A percentile compares a stretch with the other conserved stretches of the same genome.
phyloP scores from a whole-genome alignment of 177 flowering plant species.

The Vitis hybrid region DNA sequence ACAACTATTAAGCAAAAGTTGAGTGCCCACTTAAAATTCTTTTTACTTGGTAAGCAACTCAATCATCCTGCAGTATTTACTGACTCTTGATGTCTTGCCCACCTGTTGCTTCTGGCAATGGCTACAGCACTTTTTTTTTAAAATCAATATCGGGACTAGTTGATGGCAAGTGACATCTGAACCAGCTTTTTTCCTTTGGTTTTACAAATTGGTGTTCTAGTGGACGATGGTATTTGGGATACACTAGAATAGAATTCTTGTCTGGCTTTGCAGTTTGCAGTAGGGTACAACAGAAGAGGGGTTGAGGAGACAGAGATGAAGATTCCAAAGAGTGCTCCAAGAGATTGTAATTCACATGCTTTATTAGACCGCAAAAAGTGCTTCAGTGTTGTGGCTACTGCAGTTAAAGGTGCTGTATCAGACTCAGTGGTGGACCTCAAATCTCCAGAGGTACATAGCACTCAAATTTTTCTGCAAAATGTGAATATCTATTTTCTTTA shows the following conservation, averaged over 20 bases:
- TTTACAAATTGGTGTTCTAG: too few species aligned
- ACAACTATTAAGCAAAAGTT: too few species aligned
- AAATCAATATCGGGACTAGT: too few species aligned
- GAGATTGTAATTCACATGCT: slow-evolving; percentile 22
- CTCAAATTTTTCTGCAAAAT: background rate
- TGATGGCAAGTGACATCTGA: too few species aligned
- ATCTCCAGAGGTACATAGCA: slow-evolving; percentile 62
- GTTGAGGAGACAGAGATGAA: slow-evolving; percentile 64
- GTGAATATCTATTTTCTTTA: background rate
- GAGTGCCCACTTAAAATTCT: too few species aligned
- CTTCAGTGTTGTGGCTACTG: slow-evolving; percentile 67
- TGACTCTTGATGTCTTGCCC: too few species aligned
- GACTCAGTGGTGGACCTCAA: slow-evolving; percentile 81
- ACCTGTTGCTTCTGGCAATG: too few species aligned
- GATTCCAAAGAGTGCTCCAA: slow-evolving; percentile 22
- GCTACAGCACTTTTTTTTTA: too few species aligned
- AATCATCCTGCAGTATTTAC: too few species aligned
- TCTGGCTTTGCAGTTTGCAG: slow-evolving; percentile 69
- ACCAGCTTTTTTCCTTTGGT: too few species aligned
- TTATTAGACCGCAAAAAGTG: slow-evolving; percentile 71
- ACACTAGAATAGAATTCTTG: background rate
- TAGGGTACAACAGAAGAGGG: slow-evolving; percentile 87
- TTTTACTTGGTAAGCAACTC: too few species aligned
- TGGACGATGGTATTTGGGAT: too few species aligned
- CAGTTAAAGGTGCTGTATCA: slow-evolving; percentile 57